Evolutionary conservation across 2,329 filamentous ascomycete genomes (phyloP).

Genomic region (Beauveria scarabaeidicola): DNA sequence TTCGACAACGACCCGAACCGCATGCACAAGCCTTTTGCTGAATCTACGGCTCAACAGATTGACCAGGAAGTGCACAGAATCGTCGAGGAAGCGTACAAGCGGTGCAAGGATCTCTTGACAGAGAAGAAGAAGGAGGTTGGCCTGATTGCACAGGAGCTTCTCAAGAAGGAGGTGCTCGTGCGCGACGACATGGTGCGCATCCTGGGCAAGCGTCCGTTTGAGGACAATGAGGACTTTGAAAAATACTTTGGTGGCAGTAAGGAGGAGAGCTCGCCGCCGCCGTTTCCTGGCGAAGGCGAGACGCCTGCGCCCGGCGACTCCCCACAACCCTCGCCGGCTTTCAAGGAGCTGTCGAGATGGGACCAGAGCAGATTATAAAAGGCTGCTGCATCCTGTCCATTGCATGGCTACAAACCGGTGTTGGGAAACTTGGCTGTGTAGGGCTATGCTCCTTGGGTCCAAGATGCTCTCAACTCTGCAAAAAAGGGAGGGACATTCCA

Average conservation of each 20-base stretch:
- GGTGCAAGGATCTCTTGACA: constrained; percentile 74
- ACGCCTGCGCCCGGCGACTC: constrained; percentile 24
- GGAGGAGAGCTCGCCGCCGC: constrained; percentile 49
- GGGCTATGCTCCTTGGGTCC: neutral
- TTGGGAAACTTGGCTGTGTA: neutral
- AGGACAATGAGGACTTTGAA: constrained; percentile 76
- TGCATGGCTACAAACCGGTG: neutral
- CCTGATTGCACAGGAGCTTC: constrained; percentile 83
- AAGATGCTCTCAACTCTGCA: constrained; percentile 1
- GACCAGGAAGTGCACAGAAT: constrained; percentile 87
- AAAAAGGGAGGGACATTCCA: neutral
- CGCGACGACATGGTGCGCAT: constrained; percentile 89
- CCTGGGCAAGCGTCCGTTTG: constrained; percentile 74
- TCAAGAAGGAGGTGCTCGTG: constrained; percentile 83
- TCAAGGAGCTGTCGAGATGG: constrained; percentile 21
- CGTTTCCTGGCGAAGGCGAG: constrained; percentile 40
- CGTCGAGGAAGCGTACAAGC: constrained; percentile 83
- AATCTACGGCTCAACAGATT: constrained; percentile 86
- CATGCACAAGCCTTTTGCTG: constrained; percentile 90
- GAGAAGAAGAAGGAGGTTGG: constrained; percentile 86
- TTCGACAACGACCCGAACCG: constrained; percentile 78
- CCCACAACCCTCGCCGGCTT: constrained; percentile 31
- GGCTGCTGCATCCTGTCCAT: neutral
- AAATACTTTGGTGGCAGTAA: constrained; percentile 77
- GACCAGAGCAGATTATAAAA: constrained; percentile 7